Base-by-base conservation (phyloP, 1,284 basidiomycete genomes). In the Pascua sp. region DNA sequence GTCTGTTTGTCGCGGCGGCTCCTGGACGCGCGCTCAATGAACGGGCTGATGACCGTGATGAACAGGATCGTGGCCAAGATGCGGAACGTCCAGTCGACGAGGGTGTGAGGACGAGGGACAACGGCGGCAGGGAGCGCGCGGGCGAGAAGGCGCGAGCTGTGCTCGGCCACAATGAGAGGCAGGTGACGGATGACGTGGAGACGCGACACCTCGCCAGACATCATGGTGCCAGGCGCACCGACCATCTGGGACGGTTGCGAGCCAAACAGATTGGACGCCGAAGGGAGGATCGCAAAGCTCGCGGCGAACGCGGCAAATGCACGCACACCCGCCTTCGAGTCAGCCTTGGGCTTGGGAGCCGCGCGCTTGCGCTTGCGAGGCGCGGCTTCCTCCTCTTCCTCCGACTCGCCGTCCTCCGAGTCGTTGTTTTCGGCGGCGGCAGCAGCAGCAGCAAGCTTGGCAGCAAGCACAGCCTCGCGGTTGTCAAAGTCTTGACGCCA, bases 301-400 rank as follows among this genome's bases (percentile, higher is more conserved):
- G 71, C 65, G 8, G 73, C 73, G 50, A 76, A 76, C 2, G 73
- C 73, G 1, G 73, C 73, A 47, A 76, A 76, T 3, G 69, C 67
- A 17, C 69, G 56, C 9, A 70, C 55, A 24, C 67, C 65, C 11
- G 56, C 47, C 47, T 59, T 56, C 8, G 52, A 36, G 37, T 59
- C 61, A 13, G 36, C 49, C 46, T 61, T 61, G 42, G 49, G 48
- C 47, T 53, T 54, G 56, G 66, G 62, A 24, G 66, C 64, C 11
- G 48, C 42, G 36, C 66, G 63, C 12, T 62, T 49, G 13, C 64
- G 46, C 55, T 66, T 52, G 53, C 53, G 47, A 37, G 55, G 46
- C 47, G 63, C 53, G 43, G 55, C 53, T 59, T 67, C 62, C 53
- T 64, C 56, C 54, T 71, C 67, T 16, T 69, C 69, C 37, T 65